These are phyloP conservation scores for Yarrowia osloensis DNA, from an alignment of 805 yeast species.

Conservation along the genomic window DNA sequence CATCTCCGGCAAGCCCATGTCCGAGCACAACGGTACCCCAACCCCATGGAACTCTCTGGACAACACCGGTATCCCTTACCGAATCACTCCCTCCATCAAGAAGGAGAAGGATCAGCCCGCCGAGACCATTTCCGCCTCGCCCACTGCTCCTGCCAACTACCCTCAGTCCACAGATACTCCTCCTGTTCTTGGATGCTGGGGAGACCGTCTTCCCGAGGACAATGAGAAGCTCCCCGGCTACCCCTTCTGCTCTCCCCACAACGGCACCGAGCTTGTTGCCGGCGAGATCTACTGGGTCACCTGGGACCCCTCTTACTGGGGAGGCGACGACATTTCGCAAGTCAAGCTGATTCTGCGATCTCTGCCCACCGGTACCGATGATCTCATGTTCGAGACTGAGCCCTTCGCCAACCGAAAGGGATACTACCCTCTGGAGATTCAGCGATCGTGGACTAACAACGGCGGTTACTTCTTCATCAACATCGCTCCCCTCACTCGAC, in stretches of 20 bases:
- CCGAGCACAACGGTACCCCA: slow-evolving; percentile 40
- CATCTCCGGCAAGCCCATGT: slow-evolving; percentile 48
- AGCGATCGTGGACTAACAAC: slow-evolving; percentile 30
- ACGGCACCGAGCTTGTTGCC: slow-evolving; percentile 49
- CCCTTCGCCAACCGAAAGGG: slow-evolving; percentile 46
- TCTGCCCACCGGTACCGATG: slow-evolving; percentile 43
- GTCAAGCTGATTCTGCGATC: slow-evolving; percentile 45
- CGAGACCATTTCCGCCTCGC: slow-evolving; percentile 47
- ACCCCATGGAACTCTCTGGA: slow-evolving; percentile 51
- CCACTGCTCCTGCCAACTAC: slow-evolving; percentile 46
- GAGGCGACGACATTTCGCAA: slow-evolving; percentile 43
- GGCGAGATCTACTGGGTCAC: slow-evolving; percentile 54
- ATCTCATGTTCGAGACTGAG: slow-evolving; percentile 43
- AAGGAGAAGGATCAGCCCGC: slow-evolving; percentile 36
- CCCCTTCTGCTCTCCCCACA: slow-evolving; percentile 49
- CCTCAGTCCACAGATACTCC: slow-evolving; percentile 48
- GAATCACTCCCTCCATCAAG: slow-evolving; percentile 47
- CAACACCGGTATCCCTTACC: slow-evolving; percentile 49
- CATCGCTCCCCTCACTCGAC: slow-evolving; percentile 46
- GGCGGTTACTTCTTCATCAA: slow-evolving; percentile 46
- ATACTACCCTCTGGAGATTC: slow-evolving; percentile 45
- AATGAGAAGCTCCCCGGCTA: slow-evolving; percentile 39
- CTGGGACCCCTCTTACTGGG: slow-evolving; percentile 52
- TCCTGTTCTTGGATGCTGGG: slow-evolving; percentile 50
- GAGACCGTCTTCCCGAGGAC: slow-evolving; percentile 46